These are phyloP conservation scores for Gamarada debralockiae DNA, from an alignment of 495 filamentous ascomycete genomes.

Conservation along the genomic window DNA sequence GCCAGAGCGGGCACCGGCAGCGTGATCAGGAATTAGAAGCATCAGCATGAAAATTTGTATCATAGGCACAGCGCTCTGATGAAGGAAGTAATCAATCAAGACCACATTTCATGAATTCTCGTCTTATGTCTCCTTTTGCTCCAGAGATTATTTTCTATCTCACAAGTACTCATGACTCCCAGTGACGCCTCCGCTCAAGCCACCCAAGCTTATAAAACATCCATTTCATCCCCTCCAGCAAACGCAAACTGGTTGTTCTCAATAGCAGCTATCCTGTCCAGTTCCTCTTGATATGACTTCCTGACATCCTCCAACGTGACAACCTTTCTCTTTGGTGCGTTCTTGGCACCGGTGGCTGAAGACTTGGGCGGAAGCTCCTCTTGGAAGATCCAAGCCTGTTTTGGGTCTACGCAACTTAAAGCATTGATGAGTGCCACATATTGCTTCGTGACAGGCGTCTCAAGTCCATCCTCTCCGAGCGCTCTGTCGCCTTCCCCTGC, in stretches of 20 bases:
- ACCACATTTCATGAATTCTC: constrained; percentile 6
- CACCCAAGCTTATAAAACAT: constrained; percentile 32
- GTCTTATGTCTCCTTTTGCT: background rate
- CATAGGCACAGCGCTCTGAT: constrained; percentile 8
- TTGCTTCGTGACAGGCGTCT: constrained; percentile 57
- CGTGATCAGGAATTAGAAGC: constrained; percentile 4
- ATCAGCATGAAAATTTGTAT: constrained; percentile 17
- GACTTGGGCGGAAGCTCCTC: constrained; percentile 27
- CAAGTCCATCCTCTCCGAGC: constrained; percentile 45
- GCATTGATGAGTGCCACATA: constrained; percentile 87
- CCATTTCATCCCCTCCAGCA: constrained; percentile 38
- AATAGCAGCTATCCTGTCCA: constrained; percentile 69
- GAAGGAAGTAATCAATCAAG: background rate
- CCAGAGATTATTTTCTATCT: background rate
- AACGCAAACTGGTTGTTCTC: constrained; percentile 53
- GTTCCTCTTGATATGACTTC: constrained; percentile 78
- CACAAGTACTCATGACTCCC: constrained; percentile 2
- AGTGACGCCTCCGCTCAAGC: constrained; percentile 11
- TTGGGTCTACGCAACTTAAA: constrained; percentile 73
- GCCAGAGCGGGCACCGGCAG: constrained; percentile 21
- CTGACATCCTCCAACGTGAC: constrained; percentile 81
- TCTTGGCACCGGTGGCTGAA: constrained; percentile 12
- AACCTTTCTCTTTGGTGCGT: constrained; percentile 46
- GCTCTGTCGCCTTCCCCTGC: constrained; percentile 38
- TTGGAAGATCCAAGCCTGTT: constrained; percentile 67